Base-by-base conservation (phyloP, 2,329 filamentous ascomycete genomes). In the Cladophialophora psammophila region DNA sequence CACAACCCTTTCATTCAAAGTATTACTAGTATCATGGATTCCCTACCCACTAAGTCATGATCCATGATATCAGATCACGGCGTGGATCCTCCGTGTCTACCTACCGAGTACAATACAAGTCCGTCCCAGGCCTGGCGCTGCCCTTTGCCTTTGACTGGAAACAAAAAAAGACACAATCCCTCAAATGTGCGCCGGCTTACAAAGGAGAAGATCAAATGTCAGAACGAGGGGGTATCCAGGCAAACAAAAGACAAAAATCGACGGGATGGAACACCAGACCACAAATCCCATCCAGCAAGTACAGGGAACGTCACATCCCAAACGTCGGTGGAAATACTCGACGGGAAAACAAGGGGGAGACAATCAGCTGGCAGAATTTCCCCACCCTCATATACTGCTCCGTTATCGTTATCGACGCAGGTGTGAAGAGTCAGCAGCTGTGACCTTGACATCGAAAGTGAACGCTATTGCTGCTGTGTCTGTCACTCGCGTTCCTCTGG, bases 211-310 rank as follows among this genome's bases (percentile, higher is more conserved):
- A 65, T n/a, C 55, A 67, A 60, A 65, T 62, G 35, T 60, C 57
- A 65, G 60, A 67, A 65, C 55, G 65, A 69, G 59, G 68, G 68
- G 68, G 68, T 69, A 69, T 69, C 68, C 45, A 50, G 45, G 45
- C 45, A 50, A 26, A 50, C 3, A 50, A 67, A 67, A 60, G 38
- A 38, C 57, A 26, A 65, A 63, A 45, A 55, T 64, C 36, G 52
- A 65, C 48, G 40, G 2, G 20, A 59, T 40, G 7, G 34, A n/a
- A 34, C 15, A 38, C 48, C 20, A 10, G 32, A 61, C 36, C 34
- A 61, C 18, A 61, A 40, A 52, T 18, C 36, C 52, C 45, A 61
- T 35, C 20, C 59, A 18, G n/a, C 48, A 38, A 53, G 42, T 48
- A 32, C 59, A 50, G 9, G 18, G 18, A 61, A 61, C 13, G 13